Percentiles rank a stretch among this genome's conserved stretches.
Conservation (phyloP, 1,284 basidiomycete species). For the Irpex sp. region DNA sequence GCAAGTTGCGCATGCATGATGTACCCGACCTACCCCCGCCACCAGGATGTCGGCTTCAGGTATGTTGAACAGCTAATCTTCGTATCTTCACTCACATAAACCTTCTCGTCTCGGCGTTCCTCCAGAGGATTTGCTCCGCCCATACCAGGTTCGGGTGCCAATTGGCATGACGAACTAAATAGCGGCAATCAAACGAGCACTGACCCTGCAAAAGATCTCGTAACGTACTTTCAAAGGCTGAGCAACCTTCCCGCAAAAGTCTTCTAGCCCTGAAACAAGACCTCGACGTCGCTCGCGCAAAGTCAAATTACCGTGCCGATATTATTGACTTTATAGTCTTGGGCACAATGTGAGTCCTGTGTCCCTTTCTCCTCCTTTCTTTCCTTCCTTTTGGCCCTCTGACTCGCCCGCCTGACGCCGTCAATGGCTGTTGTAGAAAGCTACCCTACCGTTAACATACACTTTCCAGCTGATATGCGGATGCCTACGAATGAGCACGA, state of each 20-base stretch:
- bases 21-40: background rate
- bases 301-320: background rate
- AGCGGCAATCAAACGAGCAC: background rate
- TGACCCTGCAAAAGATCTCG: background rate
- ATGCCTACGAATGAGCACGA: slow-evolving; percentile 10
- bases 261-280: background rate
- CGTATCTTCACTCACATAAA: too few species aligned
- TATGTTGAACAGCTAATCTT: too few species aligned
- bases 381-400: background rate
- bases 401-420: slow-evolving; percentile 11
- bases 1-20: background rate
- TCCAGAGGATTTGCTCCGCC: background rate
- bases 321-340: background rate
- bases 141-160: background rate
- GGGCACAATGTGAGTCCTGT: background rate
- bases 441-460: slow-evolving; percentile 6
- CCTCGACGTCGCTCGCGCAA: background rate
- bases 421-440: slow-evolving; percentile 16
- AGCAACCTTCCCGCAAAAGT: background rate
- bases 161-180: background rate
- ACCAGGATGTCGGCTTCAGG: too few species aligned
- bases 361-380: background rate
- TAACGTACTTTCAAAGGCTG: background rate
- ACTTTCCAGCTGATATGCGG: slow-evolving; percentile 1
- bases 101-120: too few species aligned